Base-by-base conservation (phyloP, 1,139 yeast genomes). In the Scheffersomyces lignicola region DNA sequence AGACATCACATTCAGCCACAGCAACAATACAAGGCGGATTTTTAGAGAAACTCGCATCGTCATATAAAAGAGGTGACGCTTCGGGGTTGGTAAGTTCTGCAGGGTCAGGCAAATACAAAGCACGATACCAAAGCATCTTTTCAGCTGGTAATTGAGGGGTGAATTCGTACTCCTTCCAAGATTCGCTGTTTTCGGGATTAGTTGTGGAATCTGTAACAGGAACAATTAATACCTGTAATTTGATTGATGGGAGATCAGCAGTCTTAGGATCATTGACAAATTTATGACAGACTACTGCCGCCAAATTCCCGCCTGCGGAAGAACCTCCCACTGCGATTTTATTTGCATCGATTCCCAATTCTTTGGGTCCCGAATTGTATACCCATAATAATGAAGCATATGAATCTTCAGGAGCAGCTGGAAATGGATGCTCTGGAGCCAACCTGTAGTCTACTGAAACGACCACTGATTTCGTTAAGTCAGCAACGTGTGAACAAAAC, bases 141-240 rank as follows among this genome's bases (percentile, higher is more conserved):
- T 58, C 66, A 11, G 74, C 71, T 1, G 77, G 76, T 28, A 72
- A 54, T 42, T 71, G 76, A 3, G 76, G 64, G 15, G 74, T 66
- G 41, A 54, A 54, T 42, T 65, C 66, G 38, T 61, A 61, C 38
- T 69, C 71, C 29, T 53, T 54, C 71, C 73, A 70, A 0, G 76
- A 67, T 10, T 42, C 41, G 31, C 57, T 62, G 12, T 66, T 61
- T 18, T 62, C 64, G 2, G 57, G 52, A 10, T 62, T 60, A 11
- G 76, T 73, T 11, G 73, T 62, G 45, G 71, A 69, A 44, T 73
- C 78, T 22, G 73, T 67, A 18, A 72, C 77, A 2, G 78, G 77
- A 17, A 70, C 78, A 29, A 69, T 63, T 44, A 69, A 54, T 36
- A 70, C 48, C 46, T 73, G 78, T 40, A 63, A 62, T 26, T 49